Conservation (phyloP, 495 filamentous ascomycete species). For the Halenospora varia region DNA sequence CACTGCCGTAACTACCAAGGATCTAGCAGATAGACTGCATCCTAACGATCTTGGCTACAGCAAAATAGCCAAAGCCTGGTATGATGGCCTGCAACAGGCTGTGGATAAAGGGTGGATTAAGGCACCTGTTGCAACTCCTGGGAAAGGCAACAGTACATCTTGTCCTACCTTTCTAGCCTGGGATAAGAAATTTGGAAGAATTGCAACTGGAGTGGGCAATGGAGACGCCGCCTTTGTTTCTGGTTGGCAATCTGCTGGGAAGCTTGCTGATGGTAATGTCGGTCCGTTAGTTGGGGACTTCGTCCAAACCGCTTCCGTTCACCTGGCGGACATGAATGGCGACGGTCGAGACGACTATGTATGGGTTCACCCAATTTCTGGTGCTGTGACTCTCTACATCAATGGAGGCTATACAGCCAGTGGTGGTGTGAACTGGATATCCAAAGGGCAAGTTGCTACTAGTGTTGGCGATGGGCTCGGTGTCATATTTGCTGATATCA, state of each 20-base stretch:
- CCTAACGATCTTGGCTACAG: slow-evolving; percentile 38
- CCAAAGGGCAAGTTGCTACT: slow-evolving; percentile 4
- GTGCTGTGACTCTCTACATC: slow-evolving; percentile 2
- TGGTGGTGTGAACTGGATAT: slow-evolving; percentile 4
- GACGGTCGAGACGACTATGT: slow-evolving; percentile 14
- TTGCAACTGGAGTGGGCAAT: slow-evolving; percentile 1
- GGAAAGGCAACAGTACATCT: background rate
- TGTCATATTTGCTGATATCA: slow-evolving; percentile 29
- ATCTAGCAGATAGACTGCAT: slow-evolving; percentile 30
- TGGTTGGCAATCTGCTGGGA: background rate
- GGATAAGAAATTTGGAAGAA: background rate
- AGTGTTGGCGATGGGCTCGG: background rate
- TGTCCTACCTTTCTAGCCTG: background rate
- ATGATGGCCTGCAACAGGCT: slow-evolving; percentile 32
- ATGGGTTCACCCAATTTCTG: slow-evolving; percentile 9
- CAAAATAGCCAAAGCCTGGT: slow-evolving; percentile 42
- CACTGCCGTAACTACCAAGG: slow-evolving; percentile 16
- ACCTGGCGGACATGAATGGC: slow-evolving; percentile 11
- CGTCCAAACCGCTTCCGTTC: background rate
- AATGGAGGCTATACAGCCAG: slow-evolving; percentile 1
- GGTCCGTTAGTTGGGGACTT: background rate
- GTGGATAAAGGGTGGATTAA: slow-evolving; percentile 33
- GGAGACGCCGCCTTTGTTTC: background rate
- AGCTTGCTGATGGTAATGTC: background rate
- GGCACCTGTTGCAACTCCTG: slow-evolving; percentile 13